Base-by-base conservation (phyloP, 768 basidiomycete species). In the Wakefieldia striispora region DNA sequence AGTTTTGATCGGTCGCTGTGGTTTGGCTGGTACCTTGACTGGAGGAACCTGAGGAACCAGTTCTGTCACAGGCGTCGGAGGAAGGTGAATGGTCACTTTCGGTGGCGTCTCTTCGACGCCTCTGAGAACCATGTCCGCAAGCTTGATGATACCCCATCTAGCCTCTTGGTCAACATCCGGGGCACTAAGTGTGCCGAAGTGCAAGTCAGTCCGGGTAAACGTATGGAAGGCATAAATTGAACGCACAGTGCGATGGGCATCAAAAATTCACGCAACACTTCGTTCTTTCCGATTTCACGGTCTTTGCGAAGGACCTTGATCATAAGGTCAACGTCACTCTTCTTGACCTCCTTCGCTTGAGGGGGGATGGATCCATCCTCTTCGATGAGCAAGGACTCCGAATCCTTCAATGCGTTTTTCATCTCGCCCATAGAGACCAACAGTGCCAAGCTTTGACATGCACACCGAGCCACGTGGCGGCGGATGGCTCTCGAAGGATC, bases 401-500 rank as follows among this genome's bases (percentile, higher is more conserved):
- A 66, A 51, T 93, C 90, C 65, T 89, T 92, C 37, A 78, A 58
- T 43, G 76, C 74, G 13, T 82, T 75, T 70, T 85, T 90, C 77
- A 98, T 86, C 61, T 95, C 94, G 46, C 94, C 94, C 77, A 97
- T 85, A 33, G 88, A 84, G 3, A 90, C 85, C 33, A 95, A 71
- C 9, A 97, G 72, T 8, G 91, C 87, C 52, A 98, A 75, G 51
- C 93, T 91, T 58, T 93, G 88, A 59, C 89, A 89, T 19, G 91
- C 84, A 47, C 80, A 86, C 36, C 86, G 80, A 5, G 95, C 88
- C 33, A 98, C 89, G 67, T 95, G 88, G 9, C 95, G 83, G 26
- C 91, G 84, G 34, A 99, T 76, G 29, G 80, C 68, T 14, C 88
- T 82, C 2, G 91, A 97, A 9, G 87, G 76, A 63, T 99, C 97